Percentiles rank a stretch among this genome's conserved stretches.
Evolutionary conservation across 805 yeast genomes (phyloP).

Genomic region (Candida anglica): DNA sequence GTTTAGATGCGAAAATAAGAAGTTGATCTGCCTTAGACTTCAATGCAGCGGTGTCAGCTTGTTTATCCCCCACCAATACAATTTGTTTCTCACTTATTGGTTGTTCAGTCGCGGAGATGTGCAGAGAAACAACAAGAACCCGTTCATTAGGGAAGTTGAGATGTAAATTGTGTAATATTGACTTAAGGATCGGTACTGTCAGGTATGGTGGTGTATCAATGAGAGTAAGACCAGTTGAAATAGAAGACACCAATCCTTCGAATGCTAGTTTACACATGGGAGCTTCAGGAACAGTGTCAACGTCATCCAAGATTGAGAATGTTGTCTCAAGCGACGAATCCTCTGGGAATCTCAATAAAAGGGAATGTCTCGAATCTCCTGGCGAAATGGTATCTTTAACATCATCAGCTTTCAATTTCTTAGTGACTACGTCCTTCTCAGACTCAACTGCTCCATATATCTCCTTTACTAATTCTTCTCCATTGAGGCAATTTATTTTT

Average conservation of each 20-base stretch:
- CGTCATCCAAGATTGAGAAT: background rate
- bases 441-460: background rate
- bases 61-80: background rate
- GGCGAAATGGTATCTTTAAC: no score
- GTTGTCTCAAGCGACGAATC: no score
- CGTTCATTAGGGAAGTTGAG: conserved; percentile 10
- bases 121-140: conserved; percentile 8
- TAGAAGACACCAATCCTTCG: conserved; percentile 5
- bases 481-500: conserved; percentile 1
- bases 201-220: conserved; percentile 9
- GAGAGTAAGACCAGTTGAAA: conserved; percentile 6
- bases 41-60: background rate
- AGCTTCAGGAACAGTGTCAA: background rate
- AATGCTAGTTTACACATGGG: background rate
- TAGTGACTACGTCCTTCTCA: background rate
- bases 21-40: background rate
- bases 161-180: conserved; percentile 2
- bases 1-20: background rate
- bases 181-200: conserved; percentile 4
- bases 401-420: no score
- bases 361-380: no score
- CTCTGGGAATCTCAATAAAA: no score
- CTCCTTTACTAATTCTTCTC: background rate
- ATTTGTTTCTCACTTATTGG: background rate
- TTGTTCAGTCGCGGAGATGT: background rate